Base-by-base conservation (phyloP, 2,329 filamentous ascomycete genomes). In the Ophiostoma quercus region DNA sequence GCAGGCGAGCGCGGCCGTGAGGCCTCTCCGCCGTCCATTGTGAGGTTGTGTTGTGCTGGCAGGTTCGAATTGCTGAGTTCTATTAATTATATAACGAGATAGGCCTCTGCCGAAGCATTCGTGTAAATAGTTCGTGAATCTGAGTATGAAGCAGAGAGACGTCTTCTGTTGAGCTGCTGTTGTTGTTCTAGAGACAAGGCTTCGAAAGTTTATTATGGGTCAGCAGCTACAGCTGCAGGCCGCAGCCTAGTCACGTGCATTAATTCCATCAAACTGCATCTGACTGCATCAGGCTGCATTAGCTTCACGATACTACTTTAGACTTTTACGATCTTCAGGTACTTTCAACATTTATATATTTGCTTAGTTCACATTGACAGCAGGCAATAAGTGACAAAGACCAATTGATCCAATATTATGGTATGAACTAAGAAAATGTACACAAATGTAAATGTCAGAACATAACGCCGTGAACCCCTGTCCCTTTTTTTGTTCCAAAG, bases 21-120 rank as follows among this genome's bases (percentile, higher is more conserved):
- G 5, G 63, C 43, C 43, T 70, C 67, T 54, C 51, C 66, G 39
- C 68, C 69, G 43, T 47, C 63, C 69, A 71, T 68, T 70, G 3
- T 43, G 51, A 63, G 11, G 11, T 32, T 60, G 19, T n/a, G n/a
- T n/a, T 4, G 8, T 12, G 65, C 11, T 47, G 65, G 63, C 37
- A 11, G 6, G 6, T 25, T 22, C 25, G 25, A 29, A n/a, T 54
- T 54, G 19, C n/a, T 22, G 9, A 22, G 11, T 9, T 54, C 22
- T n/a, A 7, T 54, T 5, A 8, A 54, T 9, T n/a, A 54, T 1
- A 54, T 7, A 25, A 22, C 5, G n/a, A 54, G 19, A 25, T 22
- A 9, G 12, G 14, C 22, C 14, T n/a, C 19, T 8, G 47, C 47
- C 2, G n/a, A 2, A 22, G 47, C 22, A 3, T 3, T 54, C n/a